Percentiles rank a stretch among this genome's conserved stretches.
Evolutionary conservation across 73 alveolate species (phyloP).

Genomic region (Blepharisma japonicum): DNA sequence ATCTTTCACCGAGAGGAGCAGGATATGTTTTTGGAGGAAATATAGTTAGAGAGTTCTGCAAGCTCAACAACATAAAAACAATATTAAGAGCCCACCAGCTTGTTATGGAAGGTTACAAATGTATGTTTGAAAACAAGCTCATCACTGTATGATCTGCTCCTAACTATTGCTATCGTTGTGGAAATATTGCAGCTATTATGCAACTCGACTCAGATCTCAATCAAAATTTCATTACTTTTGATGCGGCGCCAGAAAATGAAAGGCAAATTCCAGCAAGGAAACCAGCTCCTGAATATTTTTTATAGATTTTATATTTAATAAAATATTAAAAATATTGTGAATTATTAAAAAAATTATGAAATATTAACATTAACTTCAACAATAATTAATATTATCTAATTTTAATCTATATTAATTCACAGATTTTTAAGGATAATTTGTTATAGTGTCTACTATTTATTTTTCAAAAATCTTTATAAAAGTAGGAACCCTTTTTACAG

Average conservation of each 20-base stretch:
- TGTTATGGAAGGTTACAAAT: slow-evolving; percentile 96
- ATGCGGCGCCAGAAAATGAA: slow-evolving; percentile 81
- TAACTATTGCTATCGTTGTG: slow-evolving; percentile 86
- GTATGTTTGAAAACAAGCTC: slow-evolving; percentile 81
- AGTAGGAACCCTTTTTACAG: too few relatives aligned
- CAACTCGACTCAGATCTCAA: slow-evolving; percentile 85
- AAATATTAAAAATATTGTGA: slow-evolving; percentile 34
- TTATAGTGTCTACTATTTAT: too few relatives aligned
- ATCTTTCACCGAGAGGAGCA: slow-evolving; percentile 94
- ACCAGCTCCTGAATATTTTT: slow-evolving; percentile 98
- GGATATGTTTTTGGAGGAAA: slow-evolving; percentile 95
- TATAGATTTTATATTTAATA: slow-evolving; percentile 38
- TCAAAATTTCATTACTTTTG: slow-evolving; percentile 76
- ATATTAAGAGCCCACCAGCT: slow-evolving; percentile 94
- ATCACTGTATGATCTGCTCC: slow-evolving; percentile 98
- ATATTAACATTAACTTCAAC: too few relatives aligned
- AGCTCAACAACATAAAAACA: slow-evolving; percentile 68
- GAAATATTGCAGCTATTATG: slow-evolving; percentile 93
- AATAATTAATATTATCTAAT: too few relatives aligned
- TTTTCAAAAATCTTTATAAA: too few relatives aligned
- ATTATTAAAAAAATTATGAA: slow-evolving; percentile 33
- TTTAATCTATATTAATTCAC: too few relatives aligned
- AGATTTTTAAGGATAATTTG: too few relatives aligned
- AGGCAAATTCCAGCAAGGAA: slow-evolving; percentile 97
- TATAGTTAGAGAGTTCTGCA: slow-evolving; percentile 78